These are phyloP conservation scores for Fusarium cyanostomum DNA, from an alignment of 2,329 filamentous ascomycete genomes.

Conservation along the genomic window DNA sequence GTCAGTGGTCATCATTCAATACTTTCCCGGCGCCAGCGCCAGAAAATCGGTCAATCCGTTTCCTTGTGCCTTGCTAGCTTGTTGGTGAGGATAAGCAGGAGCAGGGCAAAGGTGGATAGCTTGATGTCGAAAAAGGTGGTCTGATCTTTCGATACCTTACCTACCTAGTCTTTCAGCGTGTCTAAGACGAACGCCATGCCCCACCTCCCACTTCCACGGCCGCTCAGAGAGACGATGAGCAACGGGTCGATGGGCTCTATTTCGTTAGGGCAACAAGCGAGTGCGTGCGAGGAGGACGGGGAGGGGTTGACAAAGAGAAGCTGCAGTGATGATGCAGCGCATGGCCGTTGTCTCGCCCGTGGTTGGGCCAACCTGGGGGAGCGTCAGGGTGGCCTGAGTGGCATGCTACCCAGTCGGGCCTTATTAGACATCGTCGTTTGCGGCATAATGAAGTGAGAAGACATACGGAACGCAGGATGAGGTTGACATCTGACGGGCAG, in stretches of 20 bases:
- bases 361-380: slow-evolving; percentile 15
- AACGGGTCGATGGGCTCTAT: too few relatives aligned
- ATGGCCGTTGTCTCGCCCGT: slow-evolving; percentile 29
- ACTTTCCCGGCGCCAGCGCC: not conserved
- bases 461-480: slow-evolving; percentile 8
- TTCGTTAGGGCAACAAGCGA: too few relatives aligned
- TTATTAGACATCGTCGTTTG: slow-evolving; percentile 26
- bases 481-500: slow-evolving; percentile 34
- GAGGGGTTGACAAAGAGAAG: slow-evolving; percentile 1
- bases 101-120: not conserved
- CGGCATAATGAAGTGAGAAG: slow-evolving; percentile 19
- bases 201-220: slow-evolving; percentile 15
- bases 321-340: slow-evolving; percentile 7
- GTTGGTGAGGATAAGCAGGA: slow-evolving; percentile 7
- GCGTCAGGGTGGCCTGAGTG: not conserved
- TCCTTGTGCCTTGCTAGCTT: slow-evolving; percentile 1
- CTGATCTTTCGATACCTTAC: slow-evolving; percentile 25
- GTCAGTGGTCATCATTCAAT: slow-evolving; percentile 17
- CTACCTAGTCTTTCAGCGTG: slow-evolving; percentile 11
- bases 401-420: slow-evolving; percentile 38
- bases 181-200: slow-evolving; percentile 11
- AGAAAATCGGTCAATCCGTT: slow-evolving; percentile 6
- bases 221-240: not conserved
- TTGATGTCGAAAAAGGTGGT: slow-evolving; percentile 24
- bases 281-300: too few relatives aligned